Percentiles rank a stretch among this genome's conserved stretches.
Evolutionary conservation across 345 rosid genomes (phyloP).

Genomic region (Eucalyptus sp.): DNA sequence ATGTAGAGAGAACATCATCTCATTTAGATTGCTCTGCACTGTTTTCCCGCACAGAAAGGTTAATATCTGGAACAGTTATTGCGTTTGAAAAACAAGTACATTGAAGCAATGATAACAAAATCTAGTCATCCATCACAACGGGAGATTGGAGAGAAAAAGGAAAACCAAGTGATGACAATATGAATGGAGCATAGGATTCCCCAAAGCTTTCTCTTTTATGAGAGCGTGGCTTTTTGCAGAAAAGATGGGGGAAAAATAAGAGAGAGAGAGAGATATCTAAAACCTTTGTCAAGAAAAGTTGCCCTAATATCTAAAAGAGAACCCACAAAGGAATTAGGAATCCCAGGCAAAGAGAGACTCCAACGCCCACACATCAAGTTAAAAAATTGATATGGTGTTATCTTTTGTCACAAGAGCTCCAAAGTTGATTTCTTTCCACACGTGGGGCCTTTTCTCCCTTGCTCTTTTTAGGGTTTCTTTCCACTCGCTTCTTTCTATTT

Average conservation of each 20-base stretch:
- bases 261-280: background rate
- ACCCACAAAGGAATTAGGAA: background rate
- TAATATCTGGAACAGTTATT: background rate
- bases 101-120: background rate
- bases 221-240: background rate
- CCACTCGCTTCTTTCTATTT: background rate
- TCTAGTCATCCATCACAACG: background rate
- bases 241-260: background rate
- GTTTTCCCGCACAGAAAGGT: background rate
- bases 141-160: background rate
- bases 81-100: background rate
- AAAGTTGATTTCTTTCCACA: background rate
- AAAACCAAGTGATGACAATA: background rate
- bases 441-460: background rate
- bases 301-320: background rate
- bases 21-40: background rate
- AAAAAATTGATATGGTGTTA: background rate
- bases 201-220: background rate
- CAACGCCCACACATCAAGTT: background rate
- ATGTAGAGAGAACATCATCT: background rate
- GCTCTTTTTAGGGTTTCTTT: background rate
- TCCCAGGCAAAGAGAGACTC: background rate
- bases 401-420: background rate
- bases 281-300: background rate
- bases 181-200: background rate